phyloP scores from a whole-genome alignment of 1,284 basidiomycete species.

The Tranzscheliella williamsii region DNA sequence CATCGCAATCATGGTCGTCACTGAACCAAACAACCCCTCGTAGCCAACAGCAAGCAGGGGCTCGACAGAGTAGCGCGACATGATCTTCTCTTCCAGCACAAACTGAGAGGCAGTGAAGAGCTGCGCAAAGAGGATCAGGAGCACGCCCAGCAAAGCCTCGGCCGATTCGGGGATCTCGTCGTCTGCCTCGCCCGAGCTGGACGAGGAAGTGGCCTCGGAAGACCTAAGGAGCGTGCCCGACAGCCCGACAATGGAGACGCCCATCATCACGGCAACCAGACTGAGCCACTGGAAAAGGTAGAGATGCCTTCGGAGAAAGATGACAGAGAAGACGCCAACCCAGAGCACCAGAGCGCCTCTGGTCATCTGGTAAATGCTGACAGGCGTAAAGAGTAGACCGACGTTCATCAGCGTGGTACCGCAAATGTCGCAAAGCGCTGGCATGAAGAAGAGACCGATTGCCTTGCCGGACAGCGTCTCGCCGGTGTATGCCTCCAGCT shows the following conservation, averaged over 20 bases:
- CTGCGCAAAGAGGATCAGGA: conserved; percentile 94
- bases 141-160: conserved; percentile 68
- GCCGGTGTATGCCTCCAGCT: conserved; percentile 23
- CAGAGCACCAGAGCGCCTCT: conserved; percentile 95
- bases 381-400: conserved; percentile 90
- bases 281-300: conserved; percentile 73
- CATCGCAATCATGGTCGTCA: conserved; percentile 75
- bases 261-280: conserved; percentile 84
- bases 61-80: conserved; percentile 81
- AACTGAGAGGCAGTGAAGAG: conserved; percentile 90
- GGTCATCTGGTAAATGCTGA: conserved; percentile 95
- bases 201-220: conserved; percentile 15
- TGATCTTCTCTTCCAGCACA: conserved; percentile 81
- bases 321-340: conserved; percentile 87
- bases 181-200: conserved; percentile 9
- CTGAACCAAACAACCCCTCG: conserved; percentile 87
- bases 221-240: conserved; percentile 67
- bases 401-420: conserved; percentile 93
- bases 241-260: conserved; percentile 87
- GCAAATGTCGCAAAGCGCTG: conserved; percentile 83
- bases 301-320: conserved; percentile 73
- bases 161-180: conserved; percentile 44
- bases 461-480: conserved; percentile 29
- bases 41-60: conserved; percentile 92
- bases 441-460: conserved; percentile 72